Evolutionary conservation across 169 alveolate species (phyloP), one percentile per base, ranked within the genome.

Genomic region (Plasmodium billcollinsi): DNA sequence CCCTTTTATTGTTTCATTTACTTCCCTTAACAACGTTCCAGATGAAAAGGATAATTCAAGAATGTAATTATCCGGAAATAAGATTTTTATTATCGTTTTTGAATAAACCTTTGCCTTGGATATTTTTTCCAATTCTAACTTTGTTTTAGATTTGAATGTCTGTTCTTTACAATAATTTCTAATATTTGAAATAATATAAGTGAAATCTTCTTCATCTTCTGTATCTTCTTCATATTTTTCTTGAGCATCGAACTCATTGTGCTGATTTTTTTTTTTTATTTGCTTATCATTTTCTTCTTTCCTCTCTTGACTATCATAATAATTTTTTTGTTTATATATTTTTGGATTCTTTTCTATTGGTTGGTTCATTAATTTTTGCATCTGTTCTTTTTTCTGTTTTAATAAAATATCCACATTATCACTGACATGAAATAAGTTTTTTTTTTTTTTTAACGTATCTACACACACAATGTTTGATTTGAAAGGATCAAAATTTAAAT

Each of bases 1-100:
- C 80, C 33, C 29, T 66, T 78, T 78, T 78, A 78, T 26, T n/a
- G 5, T 21, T 29, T 63, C 89, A 52, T 78, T 78, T 56, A 78
- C 89, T 24, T 78, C 78, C 21, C 15, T 54, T 65, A 78, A 65
- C 21, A 43, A 26, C 7, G 89, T 78, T 26, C 89, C 89, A 12
- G 89, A 50, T 21, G 89, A 65, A 66, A 78, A 78, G n/a, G 89
- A 78, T 70, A 78, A 49, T 78, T 78, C 89, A 18, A 78, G 69
- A 21, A 78, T 59, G 67, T 78, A 78, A 6, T 45, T 20, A 78
- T 78, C 89, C 2, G 89, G 89, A 47, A 78, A 78, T 39, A 78
- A 59, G n/a, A 78, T 78, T 78, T 78, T 78, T 59, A 78, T 65
- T 50, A 78, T 76, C 3, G 89, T 14, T 50, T 78, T 78, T 20